Evolutionary conservation across 495 filamentous ascomycete genomes (phyloP).

Genomic region (Podospora australis): DNA sequence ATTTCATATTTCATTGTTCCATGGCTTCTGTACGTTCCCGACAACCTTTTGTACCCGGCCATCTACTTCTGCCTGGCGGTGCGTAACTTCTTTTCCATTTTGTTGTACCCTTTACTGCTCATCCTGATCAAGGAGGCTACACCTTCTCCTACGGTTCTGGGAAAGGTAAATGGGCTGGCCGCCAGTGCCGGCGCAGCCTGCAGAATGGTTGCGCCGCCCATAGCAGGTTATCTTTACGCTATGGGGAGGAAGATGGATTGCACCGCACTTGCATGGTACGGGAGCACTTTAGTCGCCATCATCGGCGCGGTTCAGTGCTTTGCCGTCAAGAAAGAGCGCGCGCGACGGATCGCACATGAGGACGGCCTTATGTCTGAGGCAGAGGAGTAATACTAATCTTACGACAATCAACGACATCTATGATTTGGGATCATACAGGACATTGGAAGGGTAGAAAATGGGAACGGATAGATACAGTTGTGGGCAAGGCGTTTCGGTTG

Average conservation of each 20-base stretch:
- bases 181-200: constrained; percentile 72
- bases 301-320: constrained; percentile 64
- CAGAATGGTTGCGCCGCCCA: constrained; percentile 67
- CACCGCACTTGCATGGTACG: constrained; percentile 76
- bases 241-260: constrained; percentile 58
- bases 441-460: neutral
- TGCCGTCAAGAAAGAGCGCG: constrained; percentile 47
- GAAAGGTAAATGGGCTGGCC: constrained; percentile 75
- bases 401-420: too few relatives aligned
- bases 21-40: constrained; percentile 56
- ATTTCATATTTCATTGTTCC: constrained; percentile 71
- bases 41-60: constrained; percentile 50
- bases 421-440: too few relatives aligned
- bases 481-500: neutral
- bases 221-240: constrained; percentile 70
- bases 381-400: too few relatives aligned
- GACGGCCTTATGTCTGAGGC: too few relatives aligned
- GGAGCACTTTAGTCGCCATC: constrained; percentile 60
- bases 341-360: neutral
- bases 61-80: constrained; percentile 67
- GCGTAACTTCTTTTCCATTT: constrained; percentile 69
- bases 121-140: constrained; percentile 82
- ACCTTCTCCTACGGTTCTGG: constrained; percentile 57
- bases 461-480: neutral
- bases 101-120: constrained; percentile 70